Base-by-base conservation (phyloP, 1,139 yeast species). In the Debaryomycetaceae sp. region DNA sequence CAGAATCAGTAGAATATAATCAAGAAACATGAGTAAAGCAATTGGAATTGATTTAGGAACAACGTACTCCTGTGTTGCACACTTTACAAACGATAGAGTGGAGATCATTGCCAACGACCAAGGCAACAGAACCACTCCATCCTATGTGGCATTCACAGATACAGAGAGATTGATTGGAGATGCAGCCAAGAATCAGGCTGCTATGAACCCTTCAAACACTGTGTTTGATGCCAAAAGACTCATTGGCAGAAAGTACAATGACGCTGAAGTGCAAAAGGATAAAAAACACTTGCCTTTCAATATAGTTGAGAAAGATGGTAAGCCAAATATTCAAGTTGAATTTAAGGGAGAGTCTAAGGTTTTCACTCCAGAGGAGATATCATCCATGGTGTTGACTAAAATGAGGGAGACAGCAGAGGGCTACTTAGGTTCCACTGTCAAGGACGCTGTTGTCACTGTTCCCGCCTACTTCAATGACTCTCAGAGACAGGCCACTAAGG, bases 131-230 rank as follows among this genome's bases (percentile, higher is more conserved):
- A 95, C 88, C 69, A 90, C 97, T 61, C 97, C 97, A 68, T 90
- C 97, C 55, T 90, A 88, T 81, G 97, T 90, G 69, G 97, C 97
- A 57, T 90, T 90, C 88, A 88, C 95, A 64, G 87, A 87, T 68
- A 89, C 87, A 77, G 97, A 89, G 81, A 87, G 98, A 83, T 83
- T 91, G 69, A 89, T 91, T 68, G 98, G 98, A 81, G 97, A 91
- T 78, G 96, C 97, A 66, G 97, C 97, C 69, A 90, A 90, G 88
- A 90, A 90, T 78, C 97, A 90, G 80, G 97, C 97, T 69, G 97
- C 97, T 69, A 79, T 89, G 76, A 89, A 90, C 90, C 96, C 97
- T 75, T 77, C 72, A 66, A 89, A 90, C 87, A 90, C 97, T 62
- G 96, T 90, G 65, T 90, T 90, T 76, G 97, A 90, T 68, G 97